Percentiles rank a stretch among this genome's conserved stretches.
These are phyloP conservation scores for Lactarius hengduanensis DNA, from an alignment of 768 basidiomycete species.

Conservation along the genomic window DNA sequence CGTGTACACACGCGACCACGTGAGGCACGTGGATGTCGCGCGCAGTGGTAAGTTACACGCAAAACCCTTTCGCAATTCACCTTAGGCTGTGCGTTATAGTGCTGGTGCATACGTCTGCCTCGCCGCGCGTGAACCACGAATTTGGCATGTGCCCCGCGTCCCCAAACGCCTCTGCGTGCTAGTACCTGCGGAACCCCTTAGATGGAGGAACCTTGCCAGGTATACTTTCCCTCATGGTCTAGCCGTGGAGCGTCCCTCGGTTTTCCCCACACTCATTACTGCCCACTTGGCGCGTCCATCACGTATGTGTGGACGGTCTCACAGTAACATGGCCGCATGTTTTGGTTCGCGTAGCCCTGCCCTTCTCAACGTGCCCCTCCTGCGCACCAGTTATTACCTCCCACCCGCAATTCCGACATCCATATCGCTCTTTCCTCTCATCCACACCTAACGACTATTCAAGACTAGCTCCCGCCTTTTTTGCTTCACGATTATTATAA, in stretches of 20 bases:
- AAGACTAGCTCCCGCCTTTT: conserved; percentile 8
- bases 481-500: conserved; percentile 11
- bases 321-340: conserved; percentile 20
- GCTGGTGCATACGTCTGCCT: conserved; percentile 13
- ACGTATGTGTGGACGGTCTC: conserved; percentile 15
- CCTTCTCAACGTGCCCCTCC: conserved; percentile 30
- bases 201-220: neutral
- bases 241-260: conserved; percentile 7
- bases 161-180: neutral
- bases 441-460: conserved; percentile 12
- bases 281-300: conserved; percentile 9
- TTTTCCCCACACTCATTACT: conserved; percentile 1
- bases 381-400: conserved; percentile 22
- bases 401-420: conserved; percentile 16
- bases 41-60: neutral
- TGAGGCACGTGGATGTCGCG: conserved; percentile 27
- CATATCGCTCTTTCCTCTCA: conserved; percentile 24
- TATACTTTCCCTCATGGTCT: neutral
- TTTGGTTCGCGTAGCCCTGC: conserved; percentile 26
- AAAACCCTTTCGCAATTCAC: conserved; percentile 19
- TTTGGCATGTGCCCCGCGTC: conserved; percentile 12
- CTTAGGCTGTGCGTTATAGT: conserved; percentile 8
- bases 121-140: conserved; percentile 24
- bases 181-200: neutral
- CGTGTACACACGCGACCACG: conserved; percentile 27